Percentiles rank a stretch among this genome's conserved stretches.
Conservation (phyloP, 257 asterid genomes). For the Ilex aquifolium region DNA sequence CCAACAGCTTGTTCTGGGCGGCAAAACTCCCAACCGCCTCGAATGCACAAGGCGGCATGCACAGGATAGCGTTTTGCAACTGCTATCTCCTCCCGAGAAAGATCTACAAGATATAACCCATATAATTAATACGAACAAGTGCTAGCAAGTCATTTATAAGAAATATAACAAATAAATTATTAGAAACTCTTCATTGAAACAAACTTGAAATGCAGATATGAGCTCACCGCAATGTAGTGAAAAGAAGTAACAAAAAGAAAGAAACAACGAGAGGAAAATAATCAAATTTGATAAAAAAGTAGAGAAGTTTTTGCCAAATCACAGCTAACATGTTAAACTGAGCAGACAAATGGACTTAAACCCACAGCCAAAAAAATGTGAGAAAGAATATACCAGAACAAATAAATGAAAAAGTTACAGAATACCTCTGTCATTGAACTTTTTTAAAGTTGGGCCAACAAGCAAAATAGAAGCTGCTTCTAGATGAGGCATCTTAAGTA, state of each 20-base stretch:
- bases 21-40: conserved; percentile 93
- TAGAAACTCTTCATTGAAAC: too few species aligned
- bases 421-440: conserved; percentile 94
- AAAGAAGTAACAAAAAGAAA: conserved; percentile 2
- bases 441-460: conserved; percentile 90
- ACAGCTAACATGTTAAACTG: too few species aligned
- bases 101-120: conserved; percentile 51
- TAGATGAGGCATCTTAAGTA: conserved; percentile 80
- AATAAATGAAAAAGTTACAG: conserved; percentile 7
- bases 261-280: background rate
- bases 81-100: conserved; percentile 70
- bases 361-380: conserved; percentile 1
- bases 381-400: background rate
- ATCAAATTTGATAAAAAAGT: too few species aligned
- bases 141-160: too few species aligned
- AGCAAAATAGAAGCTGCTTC: conserved; percentile 97
- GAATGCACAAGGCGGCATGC: conserved; percentile 80
- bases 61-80: conserved; percentile 90
- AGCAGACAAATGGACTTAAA: background rate
- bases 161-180: too few species aligned
- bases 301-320: too few species aligned
- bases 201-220: too few species aligned
- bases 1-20: conserved; percentile 89
- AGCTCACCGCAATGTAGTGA: background rate
- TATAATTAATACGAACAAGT: too few species aligned